Percentiles rank a stretch among this genome's conserved stretches.
Conservation (phyloP, 129 eudicot species). For the Flaveria bidentis region DNA sequence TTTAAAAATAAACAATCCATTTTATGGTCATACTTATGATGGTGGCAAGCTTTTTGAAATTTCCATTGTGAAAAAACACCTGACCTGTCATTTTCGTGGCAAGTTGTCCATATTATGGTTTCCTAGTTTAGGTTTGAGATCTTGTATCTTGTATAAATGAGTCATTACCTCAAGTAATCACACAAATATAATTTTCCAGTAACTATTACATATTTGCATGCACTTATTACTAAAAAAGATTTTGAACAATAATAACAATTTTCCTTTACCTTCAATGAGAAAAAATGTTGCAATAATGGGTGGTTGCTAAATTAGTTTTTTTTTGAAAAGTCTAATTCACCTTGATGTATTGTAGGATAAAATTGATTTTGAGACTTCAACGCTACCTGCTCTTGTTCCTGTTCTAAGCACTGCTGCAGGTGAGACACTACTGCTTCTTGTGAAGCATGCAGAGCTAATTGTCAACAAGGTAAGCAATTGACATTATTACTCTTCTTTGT, state of each 20-base stretch:
- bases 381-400: conserved; percentile 94
- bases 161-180: background rate
- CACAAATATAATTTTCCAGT: background rate
- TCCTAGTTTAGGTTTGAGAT: background rate
- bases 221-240: background rate
- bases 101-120: background rate
- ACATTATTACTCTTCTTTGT: background rate
- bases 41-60: background rate
- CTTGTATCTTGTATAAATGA: background rate
- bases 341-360: conserved; percentile 59
- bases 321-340: background rate
- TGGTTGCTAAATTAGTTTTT: background rate
- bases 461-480: conserved; percentile 72
- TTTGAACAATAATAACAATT: background rate
- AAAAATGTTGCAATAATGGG: background rate
- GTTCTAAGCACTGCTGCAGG: conserved; percentile 89
- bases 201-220: conserved; percentile 1
- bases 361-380: conserved; percentile 86
- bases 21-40: background rate
- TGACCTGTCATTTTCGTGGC: background rate
- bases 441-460: conserved; percentile 96
- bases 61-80: background rate
- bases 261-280: conserved; percentile 6
- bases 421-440: conserved; percentile 85
- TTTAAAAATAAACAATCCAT: background rate